Evolutionary conservation across 164 flowering plant genomes (phyloP).

Genomic region (Amborella trichopoda): DNA sequence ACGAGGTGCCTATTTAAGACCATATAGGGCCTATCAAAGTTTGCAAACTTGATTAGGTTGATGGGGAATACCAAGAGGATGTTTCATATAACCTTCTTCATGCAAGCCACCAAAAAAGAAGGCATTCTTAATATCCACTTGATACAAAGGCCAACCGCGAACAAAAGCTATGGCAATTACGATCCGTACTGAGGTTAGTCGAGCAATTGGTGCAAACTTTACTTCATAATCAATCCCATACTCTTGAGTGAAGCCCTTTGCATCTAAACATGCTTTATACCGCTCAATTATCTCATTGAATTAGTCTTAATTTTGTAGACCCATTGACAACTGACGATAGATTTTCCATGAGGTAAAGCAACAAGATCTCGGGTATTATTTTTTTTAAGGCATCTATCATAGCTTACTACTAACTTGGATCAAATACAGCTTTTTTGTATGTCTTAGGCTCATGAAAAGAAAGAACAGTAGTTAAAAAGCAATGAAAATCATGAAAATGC

Average conservation of each 20-base stretch:
- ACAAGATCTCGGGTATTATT: background rate
- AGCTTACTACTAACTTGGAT: too few species aligned
- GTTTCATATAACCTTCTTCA: conserved; percentile 1
- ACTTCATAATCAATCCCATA: background rate
- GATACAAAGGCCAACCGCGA: background rate
- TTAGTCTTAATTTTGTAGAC: background rate
- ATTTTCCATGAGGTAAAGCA: background rate
- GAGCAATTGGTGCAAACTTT: background rate
- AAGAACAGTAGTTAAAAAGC: too few species aligned
- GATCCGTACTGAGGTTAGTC: background rate
- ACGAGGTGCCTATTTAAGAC: background rate
- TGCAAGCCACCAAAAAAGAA: too few species aligned
- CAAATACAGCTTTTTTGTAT: too few species aligned
- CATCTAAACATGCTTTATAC: background rate
- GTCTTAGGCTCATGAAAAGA: too few species aligned
- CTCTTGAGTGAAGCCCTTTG: background rate
- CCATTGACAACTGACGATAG: background rate
- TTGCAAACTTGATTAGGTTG: background rate
- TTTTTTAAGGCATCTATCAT: too few species aligned
- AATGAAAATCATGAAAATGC: too few species aligned
- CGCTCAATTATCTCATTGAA: background rate
- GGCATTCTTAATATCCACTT: too few species aligned
- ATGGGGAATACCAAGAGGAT: conserved; percentile 1
- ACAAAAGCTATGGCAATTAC: background rate
- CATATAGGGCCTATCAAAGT: background rate